Evolutionary conservation across 192 early-diverging fungal genomes (phyloP).

Genomic region (Rhizoclosmatium globosum): DNA sequence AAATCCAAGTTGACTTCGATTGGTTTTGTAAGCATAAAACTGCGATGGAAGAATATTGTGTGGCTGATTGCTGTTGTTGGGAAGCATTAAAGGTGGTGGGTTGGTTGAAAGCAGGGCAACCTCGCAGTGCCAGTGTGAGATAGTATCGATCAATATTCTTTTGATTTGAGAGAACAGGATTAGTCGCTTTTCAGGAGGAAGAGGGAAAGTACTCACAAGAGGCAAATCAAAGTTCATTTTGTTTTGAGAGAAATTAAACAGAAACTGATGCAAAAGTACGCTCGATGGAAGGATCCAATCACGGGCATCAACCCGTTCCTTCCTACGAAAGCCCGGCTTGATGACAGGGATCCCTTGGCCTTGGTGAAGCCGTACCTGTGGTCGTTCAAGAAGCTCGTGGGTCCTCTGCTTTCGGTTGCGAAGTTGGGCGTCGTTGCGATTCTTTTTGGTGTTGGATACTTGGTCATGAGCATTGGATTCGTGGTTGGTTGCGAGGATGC

Average conservation of each 20-base stretch:
- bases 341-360: background rate
- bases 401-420: slow-evolving; percentile 13
- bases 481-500: background rate
- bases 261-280: slow-evolving; percentile 88
- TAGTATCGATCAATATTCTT: slow-evolving; percentile 51
- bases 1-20: slow-evolving; percentile 46
- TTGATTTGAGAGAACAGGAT: background rate
- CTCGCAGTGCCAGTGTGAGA: slow-evolving; percentile 41
- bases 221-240: slow-evolving; percentile 24
- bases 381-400: background rate
- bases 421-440: background rate
- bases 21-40: slow-evolving; percentile 48
- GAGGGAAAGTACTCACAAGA: background rate
- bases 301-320: slow-evolving; percentile 90
- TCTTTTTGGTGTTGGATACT: background rate
- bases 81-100: background rate
- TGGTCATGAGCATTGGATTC: background rate
- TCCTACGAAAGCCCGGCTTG: slow-evolving; percentile 59
- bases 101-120: background rate
- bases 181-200: background rate
- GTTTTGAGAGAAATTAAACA: background rate
- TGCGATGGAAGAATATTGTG: slow-evolving; percentile 53
- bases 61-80: slow-evolving; percentile 48
- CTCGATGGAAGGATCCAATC: slow-evolving; percentile 82
- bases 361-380: background rate